Base-by-base conservation (phyloP, 1,284 basidiomycete genomes). In the Exobasidium cylindrosporum region DNA sequence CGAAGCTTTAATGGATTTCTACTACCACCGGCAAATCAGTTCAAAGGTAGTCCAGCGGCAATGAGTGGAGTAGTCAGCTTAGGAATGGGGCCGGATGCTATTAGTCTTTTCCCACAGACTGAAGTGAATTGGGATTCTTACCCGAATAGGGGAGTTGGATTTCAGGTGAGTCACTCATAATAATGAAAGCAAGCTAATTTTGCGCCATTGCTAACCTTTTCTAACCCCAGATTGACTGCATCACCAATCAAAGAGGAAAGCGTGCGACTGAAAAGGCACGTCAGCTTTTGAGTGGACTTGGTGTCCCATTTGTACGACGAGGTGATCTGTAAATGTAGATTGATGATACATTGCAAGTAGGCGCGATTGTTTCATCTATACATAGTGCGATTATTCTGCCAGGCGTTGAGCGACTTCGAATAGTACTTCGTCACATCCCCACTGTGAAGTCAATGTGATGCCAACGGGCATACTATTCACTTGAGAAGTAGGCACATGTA, bases 51-150 rank as follows among this genome's bases (percentile, higher is more conserved):
- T 56, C 76, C 92, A 0, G 88, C 87, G 49, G 87, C 89, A 0
- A 88, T 90, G 4, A 86, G 88, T 0, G 94, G 95, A 53, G 91
- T 94, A 29, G 91, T 97, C 53, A 87, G 87, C 1, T 87, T 98
- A 69, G 95, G 95, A 61, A 84, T 98, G 28, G 86, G 89, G 0
- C 87, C 90, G 0, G 83, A 86, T 17, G 92, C 93, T 0, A 89
- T 97, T 86, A 87, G 86, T 10, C 85, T 95, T 67, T 98, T 97
- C 85, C 95, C 95, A 3, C 77, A 74, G 65, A 75, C 72, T 31
- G 77, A 79, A 61, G 70, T 78, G 55, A 79, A 79, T 59, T 62
- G 75, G 62, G 77, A 79, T 56, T 70, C 76, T 61, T 79, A 79
- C 63, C 73, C 74, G 13, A 70, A 70, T 62, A 66, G 60, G 31